Evolutionary conservation across 169 alveolate species (phyloP).

Genomic region (Plasmodium gonderi): DNA sequence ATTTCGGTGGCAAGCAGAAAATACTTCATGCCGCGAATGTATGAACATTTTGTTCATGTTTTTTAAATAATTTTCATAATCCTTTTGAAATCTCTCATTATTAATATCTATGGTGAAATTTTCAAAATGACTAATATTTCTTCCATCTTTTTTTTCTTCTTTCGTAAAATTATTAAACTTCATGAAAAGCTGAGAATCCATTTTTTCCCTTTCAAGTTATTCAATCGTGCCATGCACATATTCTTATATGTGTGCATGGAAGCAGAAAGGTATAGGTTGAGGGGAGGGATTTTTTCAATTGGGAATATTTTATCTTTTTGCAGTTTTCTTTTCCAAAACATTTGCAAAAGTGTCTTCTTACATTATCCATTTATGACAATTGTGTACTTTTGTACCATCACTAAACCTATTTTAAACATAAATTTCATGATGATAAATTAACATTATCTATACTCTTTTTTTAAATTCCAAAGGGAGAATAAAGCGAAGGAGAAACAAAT

Average conservation of each 20-base stretch:
- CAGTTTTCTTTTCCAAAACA: no score
- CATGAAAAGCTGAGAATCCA: constrained; percentile 5
- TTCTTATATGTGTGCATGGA: not conserved
- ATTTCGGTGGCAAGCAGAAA: constrained; percentile 8
- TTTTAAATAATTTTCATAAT: constrained; percentile 13
- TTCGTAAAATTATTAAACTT: constrained; percentile 9
- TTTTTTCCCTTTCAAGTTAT: constrained; percentile 16
- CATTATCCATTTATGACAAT: no score
- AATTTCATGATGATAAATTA: no score
- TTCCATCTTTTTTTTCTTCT: constrained; percentile 22
- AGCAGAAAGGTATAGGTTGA: not conserved
- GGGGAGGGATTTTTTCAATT: not conserved
- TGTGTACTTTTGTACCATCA: no score
- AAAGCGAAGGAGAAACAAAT: not conserved
- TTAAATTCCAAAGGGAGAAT: no score
- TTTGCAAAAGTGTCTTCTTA: no score
- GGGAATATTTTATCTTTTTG: not conserved
- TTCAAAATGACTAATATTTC: not conserved
- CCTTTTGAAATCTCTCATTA: constrained; percentile 9
- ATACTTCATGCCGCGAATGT: constrained; percentile 27
- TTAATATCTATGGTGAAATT: constrained; percentile 19
- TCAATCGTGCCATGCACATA: not conserved
- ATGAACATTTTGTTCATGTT: constrained; percentile 21
- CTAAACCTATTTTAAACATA: no score
- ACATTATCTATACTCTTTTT: no score